Evolutionary conservation across 805 yeast species (phyloP).

Genomic region (Nakazawaea anatomiae): DNA sequence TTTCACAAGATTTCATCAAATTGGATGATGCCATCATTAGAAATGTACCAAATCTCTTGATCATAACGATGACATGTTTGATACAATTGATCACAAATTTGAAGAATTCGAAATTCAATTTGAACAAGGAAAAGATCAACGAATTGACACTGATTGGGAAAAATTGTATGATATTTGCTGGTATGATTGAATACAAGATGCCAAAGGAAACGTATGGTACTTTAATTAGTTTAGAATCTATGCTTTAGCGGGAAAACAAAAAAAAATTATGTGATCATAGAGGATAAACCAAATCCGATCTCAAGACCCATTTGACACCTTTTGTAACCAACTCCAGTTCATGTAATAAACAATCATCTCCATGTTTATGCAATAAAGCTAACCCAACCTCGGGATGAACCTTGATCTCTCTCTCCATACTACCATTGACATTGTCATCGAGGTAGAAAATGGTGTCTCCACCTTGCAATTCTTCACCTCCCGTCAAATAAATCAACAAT

Average conservation of each 20-base stretch:
- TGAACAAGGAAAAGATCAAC: slow-evolving; percentile 46
- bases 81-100: slow-evolving; percentile 48
- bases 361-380: slow-evolving; percentile 61
- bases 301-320: slow-evolving; percentile 58
- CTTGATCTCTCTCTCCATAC: slow-evolving; percentile 20
- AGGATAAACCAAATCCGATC: slow-evolving; percentile 24
- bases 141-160: slow-evolving; percentile 61
- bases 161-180: slow-evolving; percentile 92
- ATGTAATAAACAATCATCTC: slow-evolving; percentile 56
- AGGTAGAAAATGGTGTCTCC: slow-evolving; percentile 56
- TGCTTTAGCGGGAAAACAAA: slow-evolving; percentile 17
- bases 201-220: slow-evolving; percentile 77
- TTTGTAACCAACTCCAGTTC: slow-evolving; percentile 45
- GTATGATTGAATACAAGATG: slow-evolving; percentile 90
- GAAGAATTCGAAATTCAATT: slow-evolving; percentile 27
- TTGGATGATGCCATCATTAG: slow-evolving; percentile 69
- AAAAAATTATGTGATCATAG: not conserved
- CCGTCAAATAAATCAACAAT: slow-evolving; percentile 48
- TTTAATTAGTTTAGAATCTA: slow-evolving; percentile 56
- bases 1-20: slow-evolving; percentile 61
- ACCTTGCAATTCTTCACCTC: slow-evolving; percentile 49
- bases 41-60: slow-evolving; percentile 72
- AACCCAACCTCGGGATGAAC: slow-evolving; percentile 47
- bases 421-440: not conserved
- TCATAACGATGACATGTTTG: slow-evolving; percentile 76